A percentile compares a stretch with the other conserved stretches of the same genome.
Evolutionary conservation across 2,329 filamentous ascomycete genomes (phyloP).

Genomic region (Curvularia sp.): DNA sequence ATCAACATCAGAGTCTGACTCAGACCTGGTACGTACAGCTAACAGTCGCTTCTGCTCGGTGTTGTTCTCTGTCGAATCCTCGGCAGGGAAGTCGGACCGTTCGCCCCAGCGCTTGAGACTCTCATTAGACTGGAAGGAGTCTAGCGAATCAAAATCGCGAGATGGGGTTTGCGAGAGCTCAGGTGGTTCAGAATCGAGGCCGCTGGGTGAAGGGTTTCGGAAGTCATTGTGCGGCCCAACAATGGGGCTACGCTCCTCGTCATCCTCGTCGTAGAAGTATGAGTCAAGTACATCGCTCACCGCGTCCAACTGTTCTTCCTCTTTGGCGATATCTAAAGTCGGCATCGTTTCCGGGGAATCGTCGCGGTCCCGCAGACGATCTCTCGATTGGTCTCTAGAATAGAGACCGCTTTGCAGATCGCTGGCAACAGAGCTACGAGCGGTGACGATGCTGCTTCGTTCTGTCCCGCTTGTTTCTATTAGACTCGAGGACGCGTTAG

Average conservation of each 20-base stretch:
- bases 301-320: slow-evolving; percentile 58
- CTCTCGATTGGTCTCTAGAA: slow-evolving; percentile 49
- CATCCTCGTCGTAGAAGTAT: slow-evolving; percentile 63
- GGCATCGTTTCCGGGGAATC: slow-evolving; percentile 42
- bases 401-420: slow-evolving; percentile 59
- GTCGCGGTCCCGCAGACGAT: slow-evolving; percentile 36
- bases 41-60: slow-evolving; percentile 21
- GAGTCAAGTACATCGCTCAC: slow-evolving; percentile 67
- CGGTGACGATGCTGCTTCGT: slow-evolving; percentile 81
- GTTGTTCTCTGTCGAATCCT: slow-evolving; percentile 17
- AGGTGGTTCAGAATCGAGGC: slow-evolving; percentile 34
- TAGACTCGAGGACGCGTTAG: slow-evolving; percentile 64
- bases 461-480: slow-evolving; percentile 72
- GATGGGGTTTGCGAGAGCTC: slow-evolving; percentile 41
- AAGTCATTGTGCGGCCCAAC: slow-evolving; percentile 14
- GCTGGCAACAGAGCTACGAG: slow-evolving; percentile 73
- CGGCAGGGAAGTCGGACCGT: slow-evolving; percentile 12
- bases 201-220: slow-evolving; percentile 29
- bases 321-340: slow-evolving; percentile 35
- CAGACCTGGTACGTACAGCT: slow-evolving; percentile 23
- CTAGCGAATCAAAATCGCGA: slow-evolving; percentile 34
- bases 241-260: slow-evolving; percentile 31
- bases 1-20: slow-evolving; percentile 19
- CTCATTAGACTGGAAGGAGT: slow-evolving; percentile 36
- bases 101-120: slow-evolving; percentile 33